Evolutionary conservation across 768 basidiomycete species (phyloP).

Genomic region (Infundibulicybe gibba): DNA sequence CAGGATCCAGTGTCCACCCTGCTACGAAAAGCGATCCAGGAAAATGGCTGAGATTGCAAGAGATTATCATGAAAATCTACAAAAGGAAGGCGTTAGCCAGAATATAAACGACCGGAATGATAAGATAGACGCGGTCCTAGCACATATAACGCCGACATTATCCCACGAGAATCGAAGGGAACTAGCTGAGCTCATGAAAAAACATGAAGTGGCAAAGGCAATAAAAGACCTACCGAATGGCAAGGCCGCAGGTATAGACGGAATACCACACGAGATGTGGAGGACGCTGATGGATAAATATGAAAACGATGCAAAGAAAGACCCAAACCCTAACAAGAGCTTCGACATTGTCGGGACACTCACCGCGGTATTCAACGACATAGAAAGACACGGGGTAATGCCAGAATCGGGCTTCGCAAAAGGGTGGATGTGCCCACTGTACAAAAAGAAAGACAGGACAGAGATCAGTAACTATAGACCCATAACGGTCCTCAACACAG

Average conservation of each 20-base stretch:
- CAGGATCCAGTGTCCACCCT: background rate
- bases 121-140: no score
- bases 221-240: slow-evolving; percentile 7
- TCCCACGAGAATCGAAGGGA: no score
- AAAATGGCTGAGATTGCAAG: slow-evolving; percentile 4
- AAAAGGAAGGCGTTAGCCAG: background rate
- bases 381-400: slow-evolving; percentile 16
- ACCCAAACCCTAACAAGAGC: background rate
- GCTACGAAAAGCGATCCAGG: background rate
- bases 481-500: slow-evolving; percentile 31
- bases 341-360: slow-evolving; percentile 12
- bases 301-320: background rate
- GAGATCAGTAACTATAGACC: slow-evolving; percentile 32
- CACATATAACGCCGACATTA: no score
- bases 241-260: no score
- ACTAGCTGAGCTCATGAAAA: no score
- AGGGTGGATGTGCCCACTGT: slow-evolving; percentile 37
- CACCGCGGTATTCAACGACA: slow-evolving; percentile 18
- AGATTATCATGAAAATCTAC: slow-evolving; percentile 1
- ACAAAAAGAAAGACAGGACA: slow-evolving; percentile 31
- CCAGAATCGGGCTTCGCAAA: slow-evolving; percentile 12
- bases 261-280: no score
- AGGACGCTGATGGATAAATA: slow-evolving; percentile 8
- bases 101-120: accelerated
- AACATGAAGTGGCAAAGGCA: slow-evolving; percentile 5